Evolutionary conservation across 148 eudicot genomes (phyloP).

Genomic region (Selenicereus undatus): DNA sequence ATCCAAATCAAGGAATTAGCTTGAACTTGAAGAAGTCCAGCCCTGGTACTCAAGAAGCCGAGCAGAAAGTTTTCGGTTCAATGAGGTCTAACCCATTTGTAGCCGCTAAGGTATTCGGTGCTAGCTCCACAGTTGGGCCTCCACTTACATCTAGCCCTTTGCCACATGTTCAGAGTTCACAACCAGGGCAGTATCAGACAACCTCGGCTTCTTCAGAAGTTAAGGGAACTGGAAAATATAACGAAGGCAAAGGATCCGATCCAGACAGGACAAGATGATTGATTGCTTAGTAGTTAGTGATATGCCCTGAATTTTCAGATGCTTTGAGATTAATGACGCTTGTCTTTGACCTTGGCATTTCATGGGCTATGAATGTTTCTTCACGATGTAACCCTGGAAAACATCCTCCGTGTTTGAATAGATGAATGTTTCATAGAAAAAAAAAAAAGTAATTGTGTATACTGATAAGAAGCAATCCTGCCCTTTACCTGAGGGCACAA

Average conservation of each 20-base stretch:
- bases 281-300: neutral
- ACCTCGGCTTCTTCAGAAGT: slow-evolving; percentile 29
- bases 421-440: no score
- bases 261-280: slow-evolving; percentile 18
- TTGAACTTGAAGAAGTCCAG: slow-evolving; percentile 20
- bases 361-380: neutral
- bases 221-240: slow-evolving; percentile 35
- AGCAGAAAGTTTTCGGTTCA: slow-evolving; percentile 33
- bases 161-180: slow-evolving; percentile 31
- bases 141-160: slow-evolving; percentile 33
- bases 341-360: neutral
- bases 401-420: neutral
- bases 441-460: no score
- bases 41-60: slow-evolving; percentile 34
- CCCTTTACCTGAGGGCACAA: no score
- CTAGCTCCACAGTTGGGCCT: slow-evolving; percentile 30
- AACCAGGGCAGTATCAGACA: slow-evolving; percentile 30
- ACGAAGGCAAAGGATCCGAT: slow-evolving; percentile 33
- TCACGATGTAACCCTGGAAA: neutral
- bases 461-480: no score
- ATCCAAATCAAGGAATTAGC: slow-evolving; percentile 19
- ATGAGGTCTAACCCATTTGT: slow-evolving; percentile 36
- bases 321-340: neutral
- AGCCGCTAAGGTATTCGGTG: slow-evolving; percentile 23
- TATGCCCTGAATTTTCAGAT: neutral